phyloP scores from a whole-genome alignment of 768 basidiomycete genomes.

The Podaxis mareebaensis region DNA sequence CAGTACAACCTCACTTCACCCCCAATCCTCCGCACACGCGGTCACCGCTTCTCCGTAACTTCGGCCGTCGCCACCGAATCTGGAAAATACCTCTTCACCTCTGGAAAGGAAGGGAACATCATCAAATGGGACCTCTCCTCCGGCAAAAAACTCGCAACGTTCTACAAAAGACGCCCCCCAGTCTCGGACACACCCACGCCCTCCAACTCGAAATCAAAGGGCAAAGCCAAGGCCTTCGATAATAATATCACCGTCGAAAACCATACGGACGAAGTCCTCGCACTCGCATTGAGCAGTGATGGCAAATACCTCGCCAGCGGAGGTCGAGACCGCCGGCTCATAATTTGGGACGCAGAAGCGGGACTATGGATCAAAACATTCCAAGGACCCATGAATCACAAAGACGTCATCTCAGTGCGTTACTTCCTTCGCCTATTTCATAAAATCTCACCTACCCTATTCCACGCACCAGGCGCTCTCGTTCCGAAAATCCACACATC shows the following conservation, averaged over 20 bases:
- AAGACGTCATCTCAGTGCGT: constrained; percentile 40
- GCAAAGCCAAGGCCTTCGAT: constrained; percentile 61
- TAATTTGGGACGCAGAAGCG: constrained; percentile 83
- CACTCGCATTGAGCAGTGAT: constrained; percentile 82
- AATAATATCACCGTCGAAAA: constrained; percentile 53
- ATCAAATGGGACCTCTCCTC: constrained; percentile 78
- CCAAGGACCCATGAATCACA: constrained; percentile 73
- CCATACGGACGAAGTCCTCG: constrained; percentile 85
- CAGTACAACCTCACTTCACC: constrained; percentile 61
- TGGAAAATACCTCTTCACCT: constrained; percentile 75
- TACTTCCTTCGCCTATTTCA: constrained; percentile 1
- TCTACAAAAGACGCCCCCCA: constrained; percentile 58
- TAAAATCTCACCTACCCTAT: constrained; percentile 7
- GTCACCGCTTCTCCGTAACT: constrained; percentile 81
- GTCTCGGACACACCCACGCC: background rate
- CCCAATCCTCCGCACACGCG: constrained; percentile 60
- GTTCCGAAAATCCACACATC: constrained; percentile 76
- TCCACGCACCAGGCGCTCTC: constrained; percentile 50
- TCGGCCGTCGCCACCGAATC: constrained; percentile 77
- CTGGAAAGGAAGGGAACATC: constrained; percentile 90
- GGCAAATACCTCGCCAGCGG: constrained; percentile 85
- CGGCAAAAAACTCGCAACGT: constrained; percentile 58
- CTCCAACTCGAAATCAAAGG: constrained; percentile 27
- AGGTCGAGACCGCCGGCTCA: constrained; percentile 79
- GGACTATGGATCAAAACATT: constrained; percentile 80